These are phyloP conservation scores for Colletotrichum salicis DNA, from an alignment of 2,329 filamentous ascomycete genomes.

Conservation along the genomic window DNA sequence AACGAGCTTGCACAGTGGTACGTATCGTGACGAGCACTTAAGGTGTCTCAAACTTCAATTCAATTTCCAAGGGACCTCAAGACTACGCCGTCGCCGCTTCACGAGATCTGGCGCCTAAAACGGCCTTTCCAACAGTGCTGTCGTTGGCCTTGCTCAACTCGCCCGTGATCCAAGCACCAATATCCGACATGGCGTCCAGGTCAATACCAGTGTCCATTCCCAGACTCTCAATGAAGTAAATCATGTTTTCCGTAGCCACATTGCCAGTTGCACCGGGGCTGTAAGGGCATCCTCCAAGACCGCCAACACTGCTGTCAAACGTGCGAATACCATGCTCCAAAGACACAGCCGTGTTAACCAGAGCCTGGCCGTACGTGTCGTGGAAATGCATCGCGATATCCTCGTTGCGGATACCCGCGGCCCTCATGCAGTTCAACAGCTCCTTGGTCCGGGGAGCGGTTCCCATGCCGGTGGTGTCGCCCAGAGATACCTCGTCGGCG, in stretches of 20 bases:
- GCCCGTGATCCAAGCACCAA: slow-evolving; percentile 77
- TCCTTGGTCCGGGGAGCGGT: slow-evolving; percentile 77
- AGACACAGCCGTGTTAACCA: slow-evolving; percentile 83
- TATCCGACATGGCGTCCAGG: slow-evolving; percentile 71
- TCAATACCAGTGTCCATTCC: slow-evolving; percentile 81
- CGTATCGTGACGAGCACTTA: background rate
- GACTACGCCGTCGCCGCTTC: slow-evolving; percentile 17
- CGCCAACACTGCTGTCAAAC: slow-evolving; percentile 83
- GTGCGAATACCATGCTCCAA: slow-evolving; percentile 81
- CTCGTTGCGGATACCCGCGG: slow-evolving; percentile 74
- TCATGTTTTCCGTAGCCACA: slow-evolving; percentile 84
- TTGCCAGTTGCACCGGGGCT: slow-evolving; percentile 88
- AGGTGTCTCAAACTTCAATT: background rate
- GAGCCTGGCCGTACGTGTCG: slow-evolving; percentile 86
- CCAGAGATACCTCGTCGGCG: slow-evolving; percentile 89
- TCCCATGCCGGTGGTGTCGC: slow-evolving; percentile 92
- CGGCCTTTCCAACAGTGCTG: slow-evolving; percentile 74
- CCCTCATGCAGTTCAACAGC: slow-evolving; percentile 71
- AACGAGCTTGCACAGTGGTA: too few relatives aligned
- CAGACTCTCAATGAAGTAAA: slow-evolving; percentile 79
- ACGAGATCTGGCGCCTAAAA: slow-evolving; percentile 60
- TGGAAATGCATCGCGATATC: slow-evolving; percentile 88
- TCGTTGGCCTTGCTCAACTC: slow-evolving; percentile 72
- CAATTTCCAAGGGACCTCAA: background rate
- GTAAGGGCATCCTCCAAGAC: slow-evolving; percentile 86